Evolutionary conservation across 140 eudicot species (phyloP).

Genomic region (Ambrosia hybrid): DNA sequence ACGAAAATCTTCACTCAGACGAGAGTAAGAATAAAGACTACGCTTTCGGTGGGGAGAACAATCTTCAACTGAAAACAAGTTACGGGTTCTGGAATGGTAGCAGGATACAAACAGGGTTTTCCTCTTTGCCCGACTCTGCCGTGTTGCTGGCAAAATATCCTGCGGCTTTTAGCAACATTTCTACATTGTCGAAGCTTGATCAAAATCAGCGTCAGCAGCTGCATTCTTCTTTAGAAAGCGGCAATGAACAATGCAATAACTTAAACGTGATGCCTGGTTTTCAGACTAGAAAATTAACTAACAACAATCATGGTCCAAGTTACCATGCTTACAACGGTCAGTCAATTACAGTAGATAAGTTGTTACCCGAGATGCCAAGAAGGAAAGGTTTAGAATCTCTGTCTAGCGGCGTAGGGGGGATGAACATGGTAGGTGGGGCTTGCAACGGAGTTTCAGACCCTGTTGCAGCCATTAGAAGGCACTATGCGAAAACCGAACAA

Average conservation of each 20-base stretch:
- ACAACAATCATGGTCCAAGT: constrained; percentile 35
- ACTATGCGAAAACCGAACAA: constrained; percentile 60
- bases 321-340: constrained; percentile 31
- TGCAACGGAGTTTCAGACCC: constrained; percentile 67
- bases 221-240: constrained; percentile 18
- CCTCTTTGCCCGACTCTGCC: constrained; percentile 64
- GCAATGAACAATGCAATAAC: constrained; percentile 21
- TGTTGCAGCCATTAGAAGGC: constrained; percentile 84
- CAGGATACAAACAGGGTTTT: constrained; percentile 43
- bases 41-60: too few relatives aligned
- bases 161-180: constrained; percentile 51
- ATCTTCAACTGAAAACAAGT: constrained; percentile 34
- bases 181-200: too few relatives aligned
- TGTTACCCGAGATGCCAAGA: constrained; percentile 34
- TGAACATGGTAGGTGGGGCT: too few relatives aligned
- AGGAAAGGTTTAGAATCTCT: too few relatives aligned
- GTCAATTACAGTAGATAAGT: constrained; percentile 48
- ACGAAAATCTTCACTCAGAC: not conserved
- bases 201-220: too few relatives aligned
- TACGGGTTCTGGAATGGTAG: constrained; percentile 72
- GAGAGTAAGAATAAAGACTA: too few relatives aligned
- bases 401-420: too few relatives aligned
- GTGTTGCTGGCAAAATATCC: constrained; percentile 70
- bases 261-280: constrained; percentile 26
- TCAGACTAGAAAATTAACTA: constrained; percentile 39